These are phyloP conservation scores for Nakazawaea molendinolei DNA, from an alignment of 805 yeast genomes.

Conservation along the genomic window DNA sequence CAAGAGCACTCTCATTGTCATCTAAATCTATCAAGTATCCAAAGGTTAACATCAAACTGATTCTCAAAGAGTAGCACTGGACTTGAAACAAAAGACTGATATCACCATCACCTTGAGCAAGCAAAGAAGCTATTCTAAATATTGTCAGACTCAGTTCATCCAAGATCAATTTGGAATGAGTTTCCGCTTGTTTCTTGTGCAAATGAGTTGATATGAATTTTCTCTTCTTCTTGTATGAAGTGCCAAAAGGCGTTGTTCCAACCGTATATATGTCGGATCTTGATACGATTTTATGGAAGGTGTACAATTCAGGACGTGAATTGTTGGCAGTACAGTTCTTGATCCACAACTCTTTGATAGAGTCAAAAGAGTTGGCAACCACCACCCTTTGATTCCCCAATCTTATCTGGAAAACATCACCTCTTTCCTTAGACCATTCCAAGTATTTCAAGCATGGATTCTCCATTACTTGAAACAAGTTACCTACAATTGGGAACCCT, in stretches of 20 bases:
- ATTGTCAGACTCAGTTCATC: constrained; percentile 26
- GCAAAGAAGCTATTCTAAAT: constrained; percentile 13
- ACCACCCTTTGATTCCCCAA: constrained; percentile 52
- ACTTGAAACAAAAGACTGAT: constrained; percentile 32
- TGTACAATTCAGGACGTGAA: constrained; percentile 60
- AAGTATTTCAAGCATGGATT: constrained; percentile 46
- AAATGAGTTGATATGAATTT: constrained; percentile 41
- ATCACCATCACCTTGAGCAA: constrained; percentile 22
- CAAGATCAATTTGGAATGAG: constrained; percentile 29
- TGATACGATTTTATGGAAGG: constrained; percentile 61
- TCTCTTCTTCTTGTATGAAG: constrained; percentile 37
- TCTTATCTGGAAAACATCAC: constrained; percentile 52
- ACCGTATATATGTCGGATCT: constrained; percentile 51
- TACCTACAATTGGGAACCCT: constrained; percentile 47
- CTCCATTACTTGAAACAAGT: constrained; percentile 32
- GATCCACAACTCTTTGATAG: constrained; percentile 49
- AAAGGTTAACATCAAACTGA: constrained; percentile 45
- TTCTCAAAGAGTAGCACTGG: constrained; percentile 46
- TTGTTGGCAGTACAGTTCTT: constrained; percentile 43
- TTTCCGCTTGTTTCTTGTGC: constrained; percentile 28
- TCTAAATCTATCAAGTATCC: constrained; percentile 42
- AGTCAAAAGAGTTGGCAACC: constrained; percentile 59
- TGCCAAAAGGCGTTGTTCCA: constrained; percentile 59
- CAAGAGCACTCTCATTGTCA: constrained; percentile 26
- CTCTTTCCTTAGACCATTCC: constrained; percentile 37